Evolutionary conservation across 176 grass and related monocot species (phyloP).

Genomic region (Elaeis guineensis): DNA sequence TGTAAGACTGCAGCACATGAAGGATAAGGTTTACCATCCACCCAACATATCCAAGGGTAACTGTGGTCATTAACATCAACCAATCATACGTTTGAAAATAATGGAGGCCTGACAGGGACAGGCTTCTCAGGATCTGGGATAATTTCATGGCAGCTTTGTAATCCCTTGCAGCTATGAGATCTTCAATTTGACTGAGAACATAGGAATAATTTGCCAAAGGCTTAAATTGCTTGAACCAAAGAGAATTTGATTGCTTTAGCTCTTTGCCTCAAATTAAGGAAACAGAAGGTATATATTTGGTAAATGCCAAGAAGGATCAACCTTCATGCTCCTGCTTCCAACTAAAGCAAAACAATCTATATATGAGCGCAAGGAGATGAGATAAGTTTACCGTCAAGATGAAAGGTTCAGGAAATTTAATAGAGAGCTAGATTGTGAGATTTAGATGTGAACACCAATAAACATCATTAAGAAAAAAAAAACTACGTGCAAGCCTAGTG

Average conservation of each 20-base stretch:
- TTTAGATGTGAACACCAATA: too few relatives aligned
- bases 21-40: conserved; percentile 87
- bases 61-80: conserved; percentile 90
- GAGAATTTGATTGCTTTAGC: conserved; percentile 66
- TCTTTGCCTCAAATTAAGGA: conserved; percentile 51
- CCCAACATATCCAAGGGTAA: conserved; percentile 94
- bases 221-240: conserved; percentile 88
- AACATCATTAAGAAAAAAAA: too few relatives aligned
- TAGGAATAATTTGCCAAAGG: conserved; percentile 59
- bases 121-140: conserved; percentile 59
- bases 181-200: conserved; percentile 59
- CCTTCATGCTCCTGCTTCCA: too few relatives aligned
- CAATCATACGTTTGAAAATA: conserved; percentile 99
- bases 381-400: too few relatives aligned
- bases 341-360: too few relatives aligned
- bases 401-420: too few relatives aligned
- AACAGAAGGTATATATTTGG: conserved; percentile 1
- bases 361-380: too few relatives aligned
- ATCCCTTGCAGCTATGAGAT: conserved; percentile 61
- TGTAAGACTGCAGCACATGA: conserved; percentile 88
- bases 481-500: too few relatives aligned
- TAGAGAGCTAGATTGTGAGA: too few relatives aligned
- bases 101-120: conserved; percentile 87
- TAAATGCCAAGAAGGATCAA: too few relatives aligned
- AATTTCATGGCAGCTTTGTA: conserved; percentile 60